Evolutionary conservation across 2,329 filamentous ascomycete genomes (phyloP).

Genomic region (Elsinoe australis): DNA sequence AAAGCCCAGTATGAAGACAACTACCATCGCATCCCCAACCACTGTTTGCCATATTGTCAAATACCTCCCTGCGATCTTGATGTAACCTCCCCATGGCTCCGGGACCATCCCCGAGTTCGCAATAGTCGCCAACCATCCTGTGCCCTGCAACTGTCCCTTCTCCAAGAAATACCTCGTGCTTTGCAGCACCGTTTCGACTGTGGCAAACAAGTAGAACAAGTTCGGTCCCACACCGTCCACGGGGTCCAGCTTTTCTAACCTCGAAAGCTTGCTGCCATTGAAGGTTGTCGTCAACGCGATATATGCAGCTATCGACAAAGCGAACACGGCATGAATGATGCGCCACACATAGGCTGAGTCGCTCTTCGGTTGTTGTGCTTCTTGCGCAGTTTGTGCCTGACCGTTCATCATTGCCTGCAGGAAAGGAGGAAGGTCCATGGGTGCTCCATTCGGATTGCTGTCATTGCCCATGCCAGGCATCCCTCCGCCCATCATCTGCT

Average conservation of each 20-base stretch:
- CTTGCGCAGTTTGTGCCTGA: conserved; percentile 30
- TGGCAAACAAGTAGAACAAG: conserved; percentile 76
- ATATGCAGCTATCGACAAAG: conserved; percentile 62
- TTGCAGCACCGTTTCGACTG: conserved; percentile 64
- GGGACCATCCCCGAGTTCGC: conserved; percentile 55
- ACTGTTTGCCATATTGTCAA: conserved; percentile 64
- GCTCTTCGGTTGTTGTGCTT: conserved; percentile 25
- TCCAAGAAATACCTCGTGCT: conserved; percentile 65
- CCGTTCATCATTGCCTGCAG: conserved; percentile 40
- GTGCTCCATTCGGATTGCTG: conserved; percentile 30
- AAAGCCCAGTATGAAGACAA: conserved; percentile 66
- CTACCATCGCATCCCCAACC: conserved; percentile 63
- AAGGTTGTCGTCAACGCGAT: conserved; percentile 62
- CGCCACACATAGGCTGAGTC: conserved; percentile 56
- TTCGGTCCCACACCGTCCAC: conserved; percentile 40
- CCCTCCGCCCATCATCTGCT: conserved; percentile 57
- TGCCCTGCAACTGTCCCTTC: conserved; percentile 49
- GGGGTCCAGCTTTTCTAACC: conserved; percentile 33
- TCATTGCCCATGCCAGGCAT: conserved; percentile 29
- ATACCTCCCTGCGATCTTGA: conserved; percentile 57
- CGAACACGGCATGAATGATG: conserved; percentile 64
- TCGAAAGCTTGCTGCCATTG: conserved; percentile 55
- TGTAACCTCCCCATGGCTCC: conserved; percentile 53
- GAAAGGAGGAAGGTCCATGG: conserved; percentile 38
- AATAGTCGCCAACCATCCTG: conserved; percentile 57